Conservation (phyloP, 208 protist genomes). For the Wallacemonas sp. region DNA sequence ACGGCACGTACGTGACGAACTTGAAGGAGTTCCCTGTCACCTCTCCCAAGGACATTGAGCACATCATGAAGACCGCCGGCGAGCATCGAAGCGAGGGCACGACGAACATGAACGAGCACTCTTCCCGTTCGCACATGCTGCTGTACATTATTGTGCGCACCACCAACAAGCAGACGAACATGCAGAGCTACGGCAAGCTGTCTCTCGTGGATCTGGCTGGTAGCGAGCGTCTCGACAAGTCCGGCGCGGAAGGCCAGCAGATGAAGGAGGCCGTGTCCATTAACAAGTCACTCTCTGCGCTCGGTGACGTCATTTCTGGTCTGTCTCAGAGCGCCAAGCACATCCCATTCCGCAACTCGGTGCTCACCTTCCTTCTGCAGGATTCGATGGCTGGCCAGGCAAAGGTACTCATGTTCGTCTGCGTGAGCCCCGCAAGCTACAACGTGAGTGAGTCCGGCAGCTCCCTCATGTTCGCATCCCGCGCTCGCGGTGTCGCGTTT, state of each 20-base stretch:
- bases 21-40: constrained; percentile 77
- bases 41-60: constrained; percentile 68
- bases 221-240: constrained; percentile 91
- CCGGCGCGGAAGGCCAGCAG: constrained; percentile 78
- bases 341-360: constrained; percentile 92
- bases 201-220: constrained; percentile 94
- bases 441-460: constrained; percentile 89
- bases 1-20: constrained; percentile 91
- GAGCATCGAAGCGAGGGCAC: constrained; percentile 76
- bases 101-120: constrained; percentile 95
- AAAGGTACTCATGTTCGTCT: constrained; percentile 96
- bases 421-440: constrained; percentile 93
- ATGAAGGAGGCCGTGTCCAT: constrained; percentile 92
- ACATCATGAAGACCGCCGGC: constrained; percentile 80
- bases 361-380: constrained; percentile 90
- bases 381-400: constrained; percentile 93
- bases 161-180: constrained; percentile 87
- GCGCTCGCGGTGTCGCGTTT: constrained; percentile 86
- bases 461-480: constrained; percentile 90
- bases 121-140: constrained; percentile 94
- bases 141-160: constrained; percentile 89
- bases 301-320: constrained; percentile 91
- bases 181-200: constrained; percentile 92
- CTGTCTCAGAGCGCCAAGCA: constrained; percentile 84
- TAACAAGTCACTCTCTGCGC: constrained; percentile 90